phyloP scores from a whole-genome alignment of 1,284 basidiomycete species.

The Chondrostereum purpureum region DNA sequence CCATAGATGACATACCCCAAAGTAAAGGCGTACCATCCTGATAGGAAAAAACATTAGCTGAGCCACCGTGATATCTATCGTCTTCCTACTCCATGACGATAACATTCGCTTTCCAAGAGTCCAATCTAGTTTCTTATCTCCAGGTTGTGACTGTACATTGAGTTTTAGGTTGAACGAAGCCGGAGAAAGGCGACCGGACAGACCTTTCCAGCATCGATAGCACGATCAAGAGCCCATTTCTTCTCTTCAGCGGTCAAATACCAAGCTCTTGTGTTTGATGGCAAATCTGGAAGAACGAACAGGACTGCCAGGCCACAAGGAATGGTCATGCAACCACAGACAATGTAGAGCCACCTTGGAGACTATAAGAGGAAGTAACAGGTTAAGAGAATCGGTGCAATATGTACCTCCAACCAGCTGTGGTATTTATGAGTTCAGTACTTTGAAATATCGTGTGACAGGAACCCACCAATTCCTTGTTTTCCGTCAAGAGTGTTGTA shows the following conservation, averaged over 20 bases:
- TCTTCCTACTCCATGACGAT: slow-evolving; percentile 16
- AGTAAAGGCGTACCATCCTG: slow-evolving; percentile 20
- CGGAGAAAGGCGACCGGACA: slow-evolving; percentile 6
- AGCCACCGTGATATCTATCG: neutral
- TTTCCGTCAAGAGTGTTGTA: slow-evolving; percentile 18
- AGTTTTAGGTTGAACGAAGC: no score
- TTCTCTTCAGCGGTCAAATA: slow-evolving; percentile 19
- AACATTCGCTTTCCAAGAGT: slow-evolving; percentile 17
- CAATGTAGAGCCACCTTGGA: slow-evolving; percentile 20
- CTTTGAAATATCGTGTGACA: no score
- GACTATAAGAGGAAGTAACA: neutral
- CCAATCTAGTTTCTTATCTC: slow-evolving; percentile 15
- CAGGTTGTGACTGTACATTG: slow-evolving; percentile 10
- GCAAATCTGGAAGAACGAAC: slow-evolving; percentile 19
- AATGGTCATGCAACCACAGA: slow-evolving; percentile 20
- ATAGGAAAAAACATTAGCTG: no score
- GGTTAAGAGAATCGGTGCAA: neutral
- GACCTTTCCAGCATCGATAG: slow-evolving; percentile 15
- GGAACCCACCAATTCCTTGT: slow-evolving; percentile 14
- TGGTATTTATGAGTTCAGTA: no score
- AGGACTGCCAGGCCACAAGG: slow-evolving; percentile 17
- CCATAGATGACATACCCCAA: slow-evolving; percentile 20
- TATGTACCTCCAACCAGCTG: slow-evolving; percentile 21
- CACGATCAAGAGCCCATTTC: slow-evolving; percentile 16
- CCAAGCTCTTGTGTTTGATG: slow-evolving; percentile 19